Evolutionary conservation across 257 asterid species (phyloP).

Genomic region (Paraleonurus japonicus): DNA sequence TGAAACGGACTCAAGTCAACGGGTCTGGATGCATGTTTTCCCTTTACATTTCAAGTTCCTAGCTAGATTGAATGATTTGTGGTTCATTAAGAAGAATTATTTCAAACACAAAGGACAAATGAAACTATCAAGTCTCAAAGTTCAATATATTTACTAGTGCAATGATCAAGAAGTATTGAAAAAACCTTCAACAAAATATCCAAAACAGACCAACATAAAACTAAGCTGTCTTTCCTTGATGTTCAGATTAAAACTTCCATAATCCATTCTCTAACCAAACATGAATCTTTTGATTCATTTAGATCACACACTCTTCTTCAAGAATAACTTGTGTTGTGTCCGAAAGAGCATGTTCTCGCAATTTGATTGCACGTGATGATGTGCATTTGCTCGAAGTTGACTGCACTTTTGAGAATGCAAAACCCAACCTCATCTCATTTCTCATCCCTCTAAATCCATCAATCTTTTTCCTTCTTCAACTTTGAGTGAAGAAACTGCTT

Average conservation of each 20-base stretch:
- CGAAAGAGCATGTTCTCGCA: too few relatives aligned
- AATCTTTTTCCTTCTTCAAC: background rate
- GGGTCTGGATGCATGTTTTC: too few relatives aligned
- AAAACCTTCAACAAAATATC: background rate
- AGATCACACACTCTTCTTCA: too few relatives aligned
- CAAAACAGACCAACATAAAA: background rate
- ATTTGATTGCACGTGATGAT: too few relatives aligned
- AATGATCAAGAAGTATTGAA: background rate
- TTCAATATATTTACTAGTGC: background rate
- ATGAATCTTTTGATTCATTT: too few relatives aligned
- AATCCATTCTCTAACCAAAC: too few relatives aligned
- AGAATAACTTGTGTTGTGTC: too few relatives aligned
- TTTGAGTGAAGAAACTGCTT: background rate
- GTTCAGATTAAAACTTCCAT: too few relatives aligned
- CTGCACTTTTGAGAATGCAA: too few relatives aligned
- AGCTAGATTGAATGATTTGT: background rate
- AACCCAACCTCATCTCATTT: background rate
- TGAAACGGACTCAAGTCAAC: too few relatives aligned
- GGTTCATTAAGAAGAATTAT: background rate
- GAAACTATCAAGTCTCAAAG: background rate
- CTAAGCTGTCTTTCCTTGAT: background rate
- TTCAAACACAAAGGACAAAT: background rate
- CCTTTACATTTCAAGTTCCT: background rate
- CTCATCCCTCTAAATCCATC: background rate
- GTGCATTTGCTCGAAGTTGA: too few relatives aligned